A percentile compares a stretch with the other conserved stretches of the same genome.
These are phyloP conservation scores for Phytophthora cajani DNA, from an alignment of 352 stramenopile genomes.

Conservation along the genomic window DNA sequence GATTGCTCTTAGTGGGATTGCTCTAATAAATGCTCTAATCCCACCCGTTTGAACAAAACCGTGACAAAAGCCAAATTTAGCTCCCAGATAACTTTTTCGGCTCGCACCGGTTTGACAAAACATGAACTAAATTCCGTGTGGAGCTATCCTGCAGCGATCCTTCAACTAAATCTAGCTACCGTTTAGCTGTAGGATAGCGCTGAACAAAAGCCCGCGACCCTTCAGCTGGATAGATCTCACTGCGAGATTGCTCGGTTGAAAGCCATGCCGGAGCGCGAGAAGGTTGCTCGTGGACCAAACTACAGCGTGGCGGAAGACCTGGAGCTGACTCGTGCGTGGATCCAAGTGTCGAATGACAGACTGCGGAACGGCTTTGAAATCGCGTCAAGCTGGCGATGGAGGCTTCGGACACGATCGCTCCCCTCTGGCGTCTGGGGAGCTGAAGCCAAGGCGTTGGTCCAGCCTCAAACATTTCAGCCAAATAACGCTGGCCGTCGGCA, in stretches of 20 bases:
- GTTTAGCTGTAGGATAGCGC: too few relatives aligned
- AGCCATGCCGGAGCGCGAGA: not conserved
- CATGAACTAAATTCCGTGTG: too few relatives aligned
- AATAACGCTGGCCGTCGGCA: not conserved
- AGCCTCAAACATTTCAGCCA: not conserved
- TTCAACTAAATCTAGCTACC: too few relatives aligned
- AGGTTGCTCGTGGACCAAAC: not conserved
- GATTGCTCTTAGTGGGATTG: too few relatives aligned
- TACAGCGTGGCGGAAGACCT: not conserved
- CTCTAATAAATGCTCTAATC: too few relatives aligned
- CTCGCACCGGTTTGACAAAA: too few relatives aligned
- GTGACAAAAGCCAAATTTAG: not conserved
- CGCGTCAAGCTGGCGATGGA: not conserved
- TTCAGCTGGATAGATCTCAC: too few relatives aligned
- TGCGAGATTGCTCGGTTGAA: not conserved
- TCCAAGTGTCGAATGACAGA: not conserved
- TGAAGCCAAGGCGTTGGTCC: not conserved
- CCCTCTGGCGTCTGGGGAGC: not conserved
- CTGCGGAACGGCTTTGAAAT: not conserved
- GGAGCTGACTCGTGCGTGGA: not conserved
- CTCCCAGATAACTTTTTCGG: too few relatives aligned
- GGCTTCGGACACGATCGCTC: not conserved
- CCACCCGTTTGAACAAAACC: too few relatives aligned
- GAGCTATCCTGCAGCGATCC: too few relatives aligned
- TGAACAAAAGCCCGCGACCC: too few relatives aligned